Percentiles rank a stretch among this genome's conserved stretches.
These are phyloP conservation scores for Calonectria fujianensis DNA, from an alignment of 2,329 filamentous ascomycete species.

Conservation along the genomic window DNA sequence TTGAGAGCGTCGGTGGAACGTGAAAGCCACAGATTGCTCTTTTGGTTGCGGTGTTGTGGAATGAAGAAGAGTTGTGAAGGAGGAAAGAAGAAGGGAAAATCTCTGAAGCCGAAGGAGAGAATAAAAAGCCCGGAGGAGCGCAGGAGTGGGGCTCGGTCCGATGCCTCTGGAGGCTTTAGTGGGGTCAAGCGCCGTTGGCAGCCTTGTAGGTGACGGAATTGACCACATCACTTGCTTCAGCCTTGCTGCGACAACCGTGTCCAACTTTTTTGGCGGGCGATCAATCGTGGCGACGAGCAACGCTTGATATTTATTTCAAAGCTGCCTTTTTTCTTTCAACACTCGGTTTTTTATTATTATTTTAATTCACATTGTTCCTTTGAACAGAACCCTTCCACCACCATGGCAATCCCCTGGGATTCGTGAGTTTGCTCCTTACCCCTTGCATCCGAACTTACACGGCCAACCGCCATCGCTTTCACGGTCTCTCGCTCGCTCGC, in stretches of 20 bases:
- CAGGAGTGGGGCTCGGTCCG: conserved; percentile 45
- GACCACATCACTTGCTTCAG: conserved; percentile 31
- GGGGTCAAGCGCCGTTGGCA: conserved; percentile 24
- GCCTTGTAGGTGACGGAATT: conserved; percentile 34
- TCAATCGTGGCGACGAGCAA: not conserved
- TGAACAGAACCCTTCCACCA: conserved; percentile 30
- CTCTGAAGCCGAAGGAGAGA: conserved; percentile 36
- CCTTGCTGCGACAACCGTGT: conserved; percentile 42
- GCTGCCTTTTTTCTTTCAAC: too few species aligned
- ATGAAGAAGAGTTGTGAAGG: conserved; percentile 10
- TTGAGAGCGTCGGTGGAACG: conserved; percentile 24
- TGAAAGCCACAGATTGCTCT: not conserved
- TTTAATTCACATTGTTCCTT: not conserved
- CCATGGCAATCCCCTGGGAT: conserved; percentile 56
- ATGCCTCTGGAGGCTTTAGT: conserved; percentile 37
- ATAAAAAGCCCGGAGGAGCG: conserved; percentile 41
- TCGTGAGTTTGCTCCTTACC: conserved; percentile 48
- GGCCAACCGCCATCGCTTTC: conserved; percentile 12
- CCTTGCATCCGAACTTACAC: conserved; percentile 9
- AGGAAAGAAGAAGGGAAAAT: conserved; percentile 39
- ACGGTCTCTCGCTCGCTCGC: not conserved
- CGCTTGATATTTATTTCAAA: not conserved
- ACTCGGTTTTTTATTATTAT: too few species aligned
- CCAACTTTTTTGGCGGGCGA: conserved; percentile 12
- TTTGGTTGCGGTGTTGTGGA: conserved; percentile 4